Conservation (phyloP, 176 grass and related monocot genomes). For the Alopecurus myosuroides region DNA sequence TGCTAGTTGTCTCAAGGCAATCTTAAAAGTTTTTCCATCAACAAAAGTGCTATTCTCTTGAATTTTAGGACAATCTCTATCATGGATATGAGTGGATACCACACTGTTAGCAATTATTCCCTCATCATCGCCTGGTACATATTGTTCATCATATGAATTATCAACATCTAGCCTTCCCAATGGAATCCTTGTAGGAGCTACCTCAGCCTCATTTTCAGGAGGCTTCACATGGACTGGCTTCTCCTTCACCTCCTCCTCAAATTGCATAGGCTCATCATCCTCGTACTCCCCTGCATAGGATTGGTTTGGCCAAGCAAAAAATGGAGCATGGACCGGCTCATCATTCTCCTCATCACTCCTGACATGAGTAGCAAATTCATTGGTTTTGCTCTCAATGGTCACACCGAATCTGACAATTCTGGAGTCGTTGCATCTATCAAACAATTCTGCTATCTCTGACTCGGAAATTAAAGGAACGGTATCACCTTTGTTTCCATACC, state of each 20-base stretch:
- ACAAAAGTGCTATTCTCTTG: background rate
- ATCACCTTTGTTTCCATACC: background rate
- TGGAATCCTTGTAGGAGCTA: background rate
- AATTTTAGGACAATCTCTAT: background rate
- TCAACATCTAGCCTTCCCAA: background rate
- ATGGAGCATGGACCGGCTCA: too few species aligned
- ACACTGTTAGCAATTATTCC: background rate
- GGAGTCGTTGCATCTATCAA: too few species aligned
- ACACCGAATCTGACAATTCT: too few species aligned
- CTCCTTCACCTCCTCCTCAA: background rate
- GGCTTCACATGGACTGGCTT: background rate
- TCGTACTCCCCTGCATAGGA: too few species aligned
- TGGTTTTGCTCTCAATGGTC: too few species aligned
- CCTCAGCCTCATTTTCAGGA: background rate
- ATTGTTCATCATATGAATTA: background rate
- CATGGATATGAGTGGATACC: background rate
- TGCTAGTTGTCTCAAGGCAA: background rate
- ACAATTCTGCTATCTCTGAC: too few species aligned
- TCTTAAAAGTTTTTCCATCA: background rate
- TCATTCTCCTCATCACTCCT: too few species aligned
- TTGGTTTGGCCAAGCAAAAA: too few species aligned
- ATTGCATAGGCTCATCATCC: background rate
- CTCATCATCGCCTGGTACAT: background rate
- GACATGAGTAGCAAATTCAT: too few species aligned
- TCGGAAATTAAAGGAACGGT: background rate